These are phyloP conservation scores for Luvunga scandens DNA, from an alignment of 345 rosid genomes.

Conservation along the genomic window DNA sequence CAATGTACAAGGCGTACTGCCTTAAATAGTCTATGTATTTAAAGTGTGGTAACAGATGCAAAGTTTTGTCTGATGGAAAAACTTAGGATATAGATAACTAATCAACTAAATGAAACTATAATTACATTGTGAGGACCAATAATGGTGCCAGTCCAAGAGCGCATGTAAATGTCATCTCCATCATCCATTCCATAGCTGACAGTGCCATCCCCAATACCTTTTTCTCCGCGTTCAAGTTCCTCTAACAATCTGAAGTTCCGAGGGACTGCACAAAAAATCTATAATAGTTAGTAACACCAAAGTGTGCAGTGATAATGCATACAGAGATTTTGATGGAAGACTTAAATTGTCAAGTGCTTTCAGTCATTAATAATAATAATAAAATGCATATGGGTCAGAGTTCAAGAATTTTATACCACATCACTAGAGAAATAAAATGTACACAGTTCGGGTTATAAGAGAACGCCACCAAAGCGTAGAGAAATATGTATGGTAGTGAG, in stretches of 20 bases:
- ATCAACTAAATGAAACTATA: slow-evolving; percentile 13
- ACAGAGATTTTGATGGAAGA: neutral
- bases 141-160: slow-evolving; percentile 91
- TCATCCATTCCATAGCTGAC: slow-evolving; percentile 97
- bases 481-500: neutral
- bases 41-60: neutral
- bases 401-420: too few relatives aligned
- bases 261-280: slow-evolving; percentile 48
- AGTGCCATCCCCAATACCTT: slow-evolving; percentile 86
- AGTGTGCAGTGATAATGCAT: neutral
- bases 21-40: neutral
- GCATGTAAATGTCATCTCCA: slow-evolving; percentile 87
- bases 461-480: neutral
- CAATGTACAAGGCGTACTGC: neutral
- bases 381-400: too few relatives aligned
- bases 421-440: neutral
- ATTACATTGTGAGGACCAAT: slow-evolving; percentile 91
- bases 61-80: neutral
- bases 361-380: neutral
- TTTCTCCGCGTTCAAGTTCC: slow-evolving; percentile 93
- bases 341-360: neutral
- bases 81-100: neutral
- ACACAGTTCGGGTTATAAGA: neutral
- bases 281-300: slow-evolving; percentile 7
- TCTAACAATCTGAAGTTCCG: slow-evolving; percentile 81